A percentile compares a stretch with the other conserved stretches of the same genome.
Evolutionary conservation across 441 rosid genomes (phyloP).

Genomic region (Corymbia calophylla): DNA sequence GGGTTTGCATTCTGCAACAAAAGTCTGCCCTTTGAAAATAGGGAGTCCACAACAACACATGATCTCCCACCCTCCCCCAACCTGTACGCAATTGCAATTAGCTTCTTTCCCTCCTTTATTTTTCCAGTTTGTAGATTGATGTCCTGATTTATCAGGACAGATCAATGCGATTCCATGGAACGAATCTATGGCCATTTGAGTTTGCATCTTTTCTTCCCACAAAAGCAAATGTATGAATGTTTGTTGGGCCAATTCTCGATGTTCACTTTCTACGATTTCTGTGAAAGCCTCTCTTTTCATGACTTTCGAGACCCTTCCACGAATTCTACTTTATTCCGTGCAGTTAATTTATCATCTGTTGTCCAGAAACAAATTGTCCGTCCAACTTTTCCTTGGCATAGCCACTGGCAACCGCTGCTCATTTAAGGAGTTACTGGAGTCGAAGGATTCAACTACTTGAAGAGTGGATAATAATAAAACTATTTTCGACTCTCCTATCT

Average conservation of each 20-base stretch:
- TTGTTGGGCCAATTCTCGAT: neutral
- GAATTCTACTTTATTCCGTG: neutral
- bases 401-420: neutral
- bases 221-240: neutral
- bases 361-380: neutral
- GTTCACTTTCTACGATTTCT: neutral
- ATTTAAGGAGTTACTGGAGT: neutral
- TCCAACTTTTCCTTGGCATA: neutral
- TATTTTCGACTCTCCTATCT: neutral
- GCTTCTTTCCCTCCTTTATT: neutral
- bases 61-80: conserved; percentile 1
- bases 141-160: conserved; percentile 18
- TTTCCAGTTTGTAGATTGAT: neutral
- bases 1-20: conserved; percentile 2
- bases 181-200: neutral
- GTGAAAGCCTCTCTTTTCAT: neutral
- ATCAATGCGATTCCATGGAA: neutral
- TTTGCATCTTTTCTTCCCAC: neutral
- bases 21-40: conserved; percentile 24
- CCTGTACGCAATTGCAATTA: neutral
- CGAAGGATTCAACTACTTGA: neutral
- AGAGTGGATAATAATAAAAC: neutral
- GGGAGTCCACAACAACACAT: conserved; percentile 21
- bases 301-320: neutral
- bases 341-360: neutral